Percentiles rank a stretch among this genome's conserved stretches.
Evolutionary conservation across 768 basidiomycete species (phyloP).

Genomic region (Russula vinacea): DNA sequence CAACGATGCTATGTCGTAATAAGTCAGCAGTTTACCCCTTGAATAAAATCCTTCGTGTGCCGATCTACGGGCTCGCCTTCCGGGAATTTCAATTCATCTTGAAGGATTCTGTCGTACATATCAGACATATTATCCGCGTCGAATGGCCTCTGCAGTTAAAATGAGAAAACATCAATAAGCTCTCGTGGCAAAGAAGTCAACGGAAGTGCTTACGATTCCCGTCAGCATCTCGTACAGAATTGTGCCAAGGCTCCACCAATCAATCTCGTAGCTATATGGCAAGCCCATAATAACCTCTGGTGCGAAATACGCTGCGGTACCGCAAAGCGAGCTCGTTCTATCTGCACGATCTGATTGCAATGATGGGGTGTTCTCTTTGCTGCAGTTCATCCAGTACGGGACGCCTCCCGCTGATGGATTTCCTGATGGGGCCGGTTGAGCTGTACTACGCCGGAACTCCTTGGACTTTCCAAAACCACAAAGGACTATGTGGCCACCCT

Average conservation of each 20-base stretch:
- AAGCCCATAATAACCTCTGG: slow-evolving; percentile 94
- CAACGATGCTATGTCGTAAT: background rate
- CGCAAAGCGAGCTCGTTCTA: slow-evolving; percentile 84
- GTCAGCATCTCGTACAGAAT: slow-evolving; percentile 98
- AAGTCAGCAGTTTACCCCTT: slow-evolving; percentile 62
- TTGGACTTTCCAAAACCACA: slow-evolving; percentile 96
- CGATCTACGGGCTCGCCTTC: slow-evolving; percentile 87
- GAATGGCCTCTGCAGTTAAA: slow-evolving; percentile 73
- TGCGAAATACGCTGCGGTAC: slow-evolving; percentile 92
- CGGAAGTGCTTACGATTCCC: slow-evolving; percentile 69
- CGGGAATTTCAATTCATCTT: slow-evolving; percentile 86
- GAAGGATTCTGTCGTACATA: slow-evolving; percentile 90
- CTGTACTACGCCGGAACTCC: slow-evolving; percentile 65
- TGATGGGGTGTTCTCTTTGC: slow-evolving; percentile 50
- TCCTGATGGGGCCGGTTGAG: slow-evolving; percentile 41
- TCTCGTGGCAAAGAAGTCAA: background rate
- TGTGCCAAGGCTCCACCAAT: slow-evolving; percentile 98
- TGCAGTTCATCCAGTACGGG: slow-evolving; percentile 77
- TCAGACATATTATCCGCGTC: slow-evolving; percentile 91
- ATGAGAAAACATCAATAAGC: slow-evolving; percentile 25
- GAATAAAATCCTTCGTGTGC: slow-evolving; percentile 90
- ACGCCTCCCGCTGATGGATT: slow-evolving; percentile 48
- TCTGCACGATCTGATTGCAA: slow-evolving; percentile 59
- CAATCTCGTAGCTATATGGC: slow-evolving; percentile 89
- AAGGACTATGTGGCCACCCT: slow-evolving; percentile 91